Base-by-base conservation (phyloP, 1,139 yeast species). In the Nakaseomyces nivariensis region DNA sequence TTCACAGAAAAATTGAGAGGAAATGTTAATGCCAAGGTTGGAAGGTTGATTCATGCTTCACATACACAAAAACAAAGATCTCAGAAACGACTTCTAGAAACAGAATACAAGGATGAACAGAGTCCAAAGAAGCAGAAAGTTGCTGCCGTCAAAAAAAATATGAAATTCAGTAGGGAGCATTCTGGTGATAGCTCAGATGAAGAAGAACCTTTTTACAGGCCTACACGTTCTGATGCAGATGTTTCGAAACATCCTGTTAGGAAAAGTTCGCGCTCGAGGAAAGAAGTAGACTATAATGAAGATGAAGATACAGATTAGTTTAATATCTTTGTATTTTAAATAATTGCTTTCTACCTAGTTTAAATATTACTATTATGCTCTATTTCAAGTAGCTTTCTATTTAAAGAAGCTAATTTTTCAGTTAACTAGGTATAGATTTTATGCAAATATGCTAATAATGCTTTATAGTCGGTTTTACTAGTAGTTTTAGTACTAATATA, bases 251-350 rank as follows among this genome's bases (percentile, higher is more conserved):
- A 34, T 13, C 34, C 45, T 25, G 46, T 70, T 1, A 70, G 81
- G 58, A 77, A 72, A 54, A 79, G 81, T 57, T 49, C 68, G 0
- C 67, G 84, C 51, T 57, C 66, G 1, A 63, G 62, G 38, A 71
- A 66, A 47, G 60, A 68, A 40, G 67, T 78, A 1, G 67, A 70
- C 52, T 78, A 79, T 57, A 68, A 64, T 6, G 74, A 67, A 32
- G 62, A 60, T 31, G 68, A 60, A 5, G 44, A 40, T 40, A 32
- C 33, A 6, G 40, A 33, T 5, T 38, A 25, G 25, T 27, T 13
- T 29, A 13, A 13, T 48, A 17, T 24, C 38, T 10, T 33, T 10
- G 5, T 17, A 17, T 17, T 11, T 25, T 44, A 29, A 25, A 43
- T 41, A 42, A 43, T 46, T 11, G 22, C 49, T n/a, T 13, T 25